phyloP scores from a whole-genome alignment of 2,329 filamentous ascomycete species.

The Fusarium sp. region DNA sequence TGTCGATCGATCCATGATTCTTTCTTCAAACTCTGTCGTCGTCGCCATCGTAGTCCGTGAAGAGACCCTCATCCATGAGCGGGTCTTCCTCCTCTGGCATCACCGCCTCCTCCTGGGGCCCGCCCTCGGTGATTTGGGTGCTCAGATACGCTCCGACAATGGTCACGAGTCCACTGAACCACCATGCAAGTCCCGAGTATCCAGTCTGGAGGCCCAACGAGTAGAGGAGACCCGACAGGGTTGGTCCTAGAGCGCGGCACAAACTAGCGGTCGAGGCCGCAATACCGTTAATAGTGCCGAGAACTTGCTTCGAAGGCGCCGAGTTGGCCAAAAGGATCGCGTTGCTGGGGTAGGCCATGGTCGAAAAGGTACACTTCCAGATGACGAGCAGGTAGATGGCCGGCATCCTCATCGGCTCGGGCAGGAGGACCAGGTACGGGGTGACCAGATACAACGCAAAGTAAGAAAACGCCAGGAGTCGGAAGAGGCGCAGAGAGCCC shows the following conservation, averaged over 20 bases:
- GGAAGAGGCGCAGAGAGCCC: constrained; percentile 82
- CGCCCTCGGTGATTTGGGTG: constrained; percentile 74
- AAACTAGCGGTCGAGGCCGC: constrained; percentile 91
- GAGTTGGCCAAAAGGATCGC: constrained; percentile 90
- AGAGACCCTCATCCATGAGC: constrained; percentile 44
- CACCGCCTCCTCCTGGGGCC: constrained; percentile 54
- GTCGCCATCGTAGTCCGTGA: constrained; percentile 47
- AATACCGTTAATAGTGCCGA: constrained; percentile 91
- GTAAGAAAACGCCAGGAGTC: constrained; percentile 80
- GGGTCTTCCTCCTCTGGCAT: constrained; percentile 52
- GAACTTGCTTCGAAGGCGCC: constrained; percentile 80
- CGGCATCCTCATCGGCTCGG: constrained; percentile 71
- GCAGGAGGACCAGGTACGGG: constrained; percentile 87
- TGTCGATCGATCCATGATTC: neutral
- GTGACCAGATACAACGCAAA: constrained; percentile 86
- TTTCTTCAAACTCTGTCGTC: constrained; percentile 45
- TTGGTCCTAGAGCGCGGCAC: constrained; percentile 86
- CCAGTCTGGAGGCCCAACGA: constrained; percentile 78
- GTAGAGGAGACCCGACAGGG: constrained; percentile 85
- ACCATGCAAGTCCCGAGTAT: constrained; percentile 92
- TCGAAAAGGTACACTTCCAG: constrained; percentile 92
- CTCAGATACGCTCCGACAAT: constrained; percentile 76
- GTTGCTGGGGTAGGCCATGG: constrained; percentile 88
- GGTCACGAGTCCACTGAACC: constrained; percentile 82
- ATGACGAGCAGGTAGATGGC: constrained; percentile 81